A percentile compares a stretch with the other conserved stretches of the same genome.
Conservation (phyloP, 2,329 filamentous ascomycete genomes). For the Botrytis hyacinthi region DNA sequence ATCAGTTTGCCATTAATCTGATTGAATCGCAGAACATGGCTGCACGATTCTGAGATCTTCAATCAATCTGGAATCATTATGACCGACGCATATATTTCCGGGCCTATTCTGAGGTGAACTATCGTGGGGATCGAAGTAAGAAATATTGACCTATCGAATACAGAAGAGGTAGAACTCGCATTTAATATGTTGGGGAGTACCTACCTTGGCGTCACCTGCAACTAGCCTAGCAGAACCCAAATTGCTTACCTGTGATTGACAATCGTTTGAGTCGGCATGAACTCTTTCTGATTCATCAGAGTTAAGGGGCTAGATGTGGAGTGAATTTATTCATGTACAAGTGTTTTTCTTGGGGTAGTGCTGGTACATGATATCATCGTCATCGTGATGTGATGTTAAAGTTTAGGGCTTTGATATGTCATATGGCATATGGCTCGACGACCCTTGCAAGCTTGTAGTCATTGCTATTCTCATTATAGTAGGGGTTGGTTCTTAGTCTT, state of each 20-base stretch:
- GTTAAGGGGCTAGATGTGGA: background rate
- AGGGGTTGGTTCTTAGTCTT: background rate
- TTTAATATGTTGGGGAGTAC: background rate
- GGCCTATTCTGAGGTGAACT: background rate
- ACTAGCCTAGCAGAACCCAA: background rate
- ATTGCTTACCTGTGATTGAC: background rate
- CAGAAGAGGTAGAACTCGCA: background rate
- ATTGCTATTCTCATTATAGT: background rate
- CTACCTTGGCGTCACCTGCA: background rate
- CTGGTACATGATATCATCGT: background rate
- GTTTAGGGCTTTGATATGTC: background rate
- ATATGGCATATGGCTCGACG: background rate
- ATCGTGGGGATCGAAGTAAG: background rate
- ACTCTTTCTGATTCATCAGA: background rate
- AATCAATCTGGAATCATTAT: background rate
- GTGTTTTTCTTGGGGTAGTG: background rate
- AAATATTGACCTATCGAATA: background rate
- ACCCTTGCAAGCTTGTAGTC: background rate
- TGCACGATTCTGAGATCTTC: background rate
- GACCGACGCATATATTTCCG: background rate
- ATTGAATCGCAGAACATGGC: background rate
- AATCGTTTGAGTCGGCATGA: background rate
- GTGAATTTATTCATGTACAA: background rate
- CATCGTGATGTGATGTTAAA: background rate
- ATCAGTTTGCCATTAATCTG: background rate